Evolutionary conservation across 2,329 filamentous ascomycete species (phyloP).

Genomic region (Aspergillus fructus): DNA sequence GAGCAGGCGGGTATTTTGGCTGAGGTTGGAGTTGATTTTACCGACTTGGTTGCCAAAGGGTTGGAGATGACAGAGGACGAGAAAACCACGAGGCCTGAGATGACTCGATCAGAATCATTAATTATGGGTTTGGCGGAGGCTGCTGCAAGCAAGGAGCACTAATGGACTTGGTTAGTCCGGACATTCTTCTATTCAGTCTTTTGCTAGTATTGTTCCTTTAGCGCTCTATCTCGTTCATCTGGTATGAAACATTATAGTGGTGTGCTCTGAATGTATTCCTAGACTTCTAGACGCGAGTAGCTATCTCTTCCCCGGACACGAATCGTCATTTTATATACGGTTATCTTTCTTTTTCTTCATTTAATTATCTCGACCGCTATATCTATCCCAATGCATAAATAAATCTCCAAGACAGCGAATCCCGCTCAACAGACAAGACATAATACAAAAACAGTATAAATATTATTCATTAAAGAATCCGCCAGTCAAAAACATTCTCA

Average conservation of each 20-base stretch:
- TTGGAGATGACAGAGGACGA: constrained; percentile 31
- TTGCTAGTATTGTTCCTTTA: background rate
- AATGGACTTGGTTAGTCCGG: background rate
- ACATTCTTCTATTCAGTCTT: background rate
- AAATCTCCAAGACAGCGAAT: background rate
- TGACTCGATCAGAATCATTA: constrained; percentile 26
- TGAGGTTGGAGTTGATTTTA: constrained; percentile 88
- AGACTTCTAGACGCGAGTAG: background rate
- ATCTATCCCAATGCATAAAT: background rate
- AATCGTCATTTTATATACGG: background rate
- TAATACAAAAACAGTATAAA: background rate
- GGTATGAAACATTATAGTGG: background rate
- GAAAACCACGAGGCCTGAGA: constrained; percentile 17
- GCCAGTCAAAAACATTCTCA: constrained; percentile 19
- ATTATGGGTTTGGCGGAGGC: constrained; percentile 21
- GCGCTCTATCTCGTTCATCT: background rate
- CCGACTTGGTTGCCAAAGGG: constrained; percentile 69
- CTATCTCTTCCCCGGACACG: background rate
- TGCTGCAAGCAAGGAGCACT: constrained; percentile 7
- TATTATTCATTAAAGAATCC: constrained; percentile 11
- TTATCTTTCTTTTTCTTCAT: background rate
- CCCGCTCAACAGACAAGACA: background rate
- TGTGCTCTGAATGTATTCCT: background rate
- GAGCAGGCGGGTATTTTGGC: constrained; percentile 76
- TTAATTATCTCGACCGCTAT: background rate